These are phyloP conservation scores for Rhizophagus clarus DNA, from an alignment of 192 early-diverging fungal species.

Conservation along the genomic window DNA sequence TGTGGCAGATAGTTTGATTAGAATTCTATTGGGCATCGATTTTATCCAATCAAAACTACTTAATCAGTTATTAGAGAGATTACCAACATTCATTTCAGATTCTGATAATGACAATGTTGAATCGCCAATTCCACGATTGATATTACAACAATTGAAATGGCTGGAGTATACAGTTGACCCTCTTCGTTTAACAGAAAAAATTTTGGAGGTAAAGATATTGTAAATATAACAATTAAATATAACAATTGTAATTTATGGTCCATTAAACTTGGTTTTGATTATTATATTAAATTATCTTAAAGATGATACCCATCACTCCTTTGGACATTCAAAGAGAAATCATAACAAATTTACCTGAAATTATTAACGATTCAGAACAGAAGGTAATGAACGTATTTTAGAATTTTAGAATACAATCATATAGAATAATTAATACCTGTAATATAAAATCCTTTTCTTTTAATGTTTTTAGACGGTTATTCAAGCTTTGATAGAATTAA, in stretches of 20 bases:
- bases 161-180: slow-evolving; percentile 73
- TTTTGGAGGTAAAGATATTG: slow-evolving; percentile 58
- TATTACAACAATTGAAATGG: slow-evolving; percentile 77
- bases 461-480: slow-evolving; percentile 49
- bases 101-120: slow-evolving; percentile 48
- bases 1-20: slow-evolving; percentile 58
- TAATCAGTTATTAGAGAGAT: slow-evolving; percentile 54
- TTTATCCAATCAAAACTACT: slow-evolving; percentile 59
- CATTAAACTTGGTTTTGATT: too few relatives aligned
- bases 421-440: not conserved
- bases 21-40: slow-evolving; percentile 62
- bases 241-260: not conserved
- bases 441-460: not conserved
- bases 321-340: slow-evolving; percentile 71
- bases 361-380: slow-evolving; percentile 72
- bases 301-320: slow-evolving; percentile 66
- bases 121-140: slow-evolving; percentile 54
- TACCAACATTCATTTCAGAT: slow-evolving; percentile 61
- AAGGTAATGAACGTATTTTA: slow-evolving; percentile 34
- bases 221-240: not conserved
- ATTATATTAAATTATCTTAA: not conserved
- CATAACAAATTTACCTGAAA: slow-evolving; percentile 72
- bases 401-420: not conserved
- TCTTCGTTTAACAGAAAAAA: slow-evolving; percentile 55
- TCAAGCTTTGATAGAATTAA: slow-evolving; percentile 58